Base-by-base conservation (phyloP, 2,329 filamentous ascomycete genomes). In the Xylariaceae sp. region DNA sequence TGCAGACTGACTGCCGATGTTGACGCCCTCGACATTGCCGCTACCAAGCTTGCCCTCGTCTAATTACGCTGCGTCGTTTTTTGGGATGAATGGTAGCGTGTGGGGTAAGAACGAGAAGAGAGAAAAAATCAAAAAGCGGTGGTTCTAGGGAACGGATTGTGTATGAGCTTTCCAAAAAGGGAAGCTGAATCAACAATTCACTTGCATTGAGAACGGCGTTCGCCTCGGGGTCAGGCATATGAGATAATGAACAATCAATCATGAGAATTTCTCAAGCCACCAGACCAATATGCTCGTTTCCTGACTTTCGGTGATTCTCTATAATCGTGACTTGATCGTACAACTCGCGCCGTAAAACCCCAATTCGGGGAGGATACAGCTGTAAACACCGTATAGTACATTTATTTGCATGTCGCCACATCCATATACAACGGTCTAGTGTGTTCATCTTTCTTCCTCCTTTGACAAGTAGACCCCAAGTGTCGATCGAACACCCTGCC, bases 11-110 rank as follows among this genome's bases (percentile, higher is more conserved):
- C 94, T 51, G 79, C 91, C 58, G 94, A 99, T 75, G 91, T 97
- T 65, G 94, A 99, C 76, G 94, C 94, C 69, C 87, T 99, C 66
- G 94, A 99, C 79, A 96, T 99, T 76, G 95, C 94, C 60, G 95
- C 94, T 69, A 97, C 94, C 76, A 99, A 97, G 87, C 86, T 99
- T 66, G 87, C 87, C 66, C 94, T 99, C 70, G 94, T 97, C 73
- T 97, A 95, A 87, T 27, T 27, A 7, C 22, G 22, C 4, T 27
- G 22, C 22, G 22, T 27, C 22, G 22, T 27, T 27, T 27, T 7
- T 27, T 27, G 22, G 22, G 22, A 7, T 27, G 22, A 7, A 27
- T 27, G 22, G 22, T 27, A 27, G 22, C 22, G 22, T 27, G 7
- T 63, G 71, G 69, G 22, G 22, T n/a, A 44, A 3, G 22, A 27